A percentile compares a stretch with the other conserved stretches of the same genome.
These are phyloP conservation scores for Talaromyces atroroseus DNA, from an alignment of 2,329 filamentous ascomycete species.

Conservation along the genomic window DNA sequence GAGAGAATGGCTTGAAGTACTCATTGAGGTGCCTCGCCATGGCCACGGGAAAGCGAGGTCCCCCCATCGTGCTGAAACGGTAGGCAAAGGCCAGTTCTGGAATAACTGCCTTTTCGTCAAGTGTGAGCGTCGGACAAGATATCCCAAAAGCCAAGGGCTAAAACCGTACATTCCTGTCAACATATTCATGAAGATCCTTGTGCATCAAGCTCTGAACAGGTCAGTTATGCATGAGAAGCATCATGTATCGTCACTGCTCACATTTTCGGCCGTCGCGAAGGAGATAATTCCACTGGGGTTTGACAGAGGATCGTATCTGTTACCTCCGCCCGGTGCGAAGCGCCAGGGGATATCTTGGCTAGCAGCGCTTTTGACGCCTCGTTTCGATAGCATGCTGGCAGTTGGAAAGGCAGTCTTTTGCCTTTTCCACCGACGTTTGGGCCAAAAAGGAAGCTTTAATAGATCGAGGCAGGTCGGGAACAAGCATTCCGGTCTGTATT, in stretches of 20 bases:
- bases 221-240: neutral
- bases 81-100: constrained; percentile 35
- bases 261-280: constrained; percentile 7
- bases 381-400: constrained; percentile 3
- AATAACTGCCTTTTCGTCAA: neutral
- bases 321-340: neutral
- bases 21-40: constrained; percentile 40
- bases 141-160: neutral
- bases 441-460: neutral
- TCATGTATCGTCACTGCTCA: neutral
- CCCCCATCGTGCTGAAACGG: constrained; percentile 35
- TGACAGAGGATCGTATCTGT: neutral
- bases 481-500: neutral
- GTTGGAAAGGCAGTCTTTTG: neutral
- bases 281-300: constrained; percentile 6
- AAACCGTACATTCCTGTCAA: constrained; percentile 30
- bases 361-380: constrained; percentile 1
- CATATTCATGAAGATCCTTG: constrained; percentile 33
- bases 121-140: neutral
- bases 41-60: constrained; percentile 32
- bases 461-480: neutral
- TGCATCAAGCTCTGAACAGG: constrained; percentile 30
- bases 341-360: constrained; percentile 6
- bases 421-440: too few relatives aligned
- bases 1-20: constrained; percentile 32